Evolutionary conservation across 495 filamentous ascomycete species (phyloP).

Genomic region (Tuber brumale): DNA sequence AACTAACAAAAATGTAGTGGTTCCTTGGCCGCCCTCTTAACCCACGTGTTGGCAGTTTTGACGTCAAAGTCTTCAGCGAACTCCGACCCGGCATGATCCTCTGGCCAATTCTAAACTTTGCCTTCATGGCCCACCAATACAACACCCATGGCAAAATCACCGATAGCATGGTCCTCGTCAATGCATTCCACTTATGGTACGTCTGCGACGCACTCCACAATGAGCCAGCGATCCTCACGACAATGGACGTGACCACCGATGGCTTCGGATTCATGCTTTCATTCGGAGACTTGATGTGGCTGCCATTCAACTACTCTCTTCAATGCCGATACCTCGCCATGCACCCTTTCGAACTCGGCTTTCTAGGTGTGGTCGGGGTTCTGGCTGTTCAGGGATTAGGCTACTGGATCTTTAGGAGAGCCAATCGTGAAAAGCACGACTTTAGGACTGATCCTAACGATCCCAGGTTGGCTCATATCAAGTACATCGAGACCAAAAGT

Average conservation of each 20-base stretch:
- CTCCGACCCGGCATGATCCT: conserved; percentile 83
- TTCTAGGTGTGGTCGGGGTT: conserved; percentile 55
- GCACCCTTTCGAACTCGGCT: conserved; percentile 71
- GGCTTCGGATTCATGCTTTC: conserved; percentile 97
- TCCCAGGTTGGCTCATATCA: conserved; percentile 69
- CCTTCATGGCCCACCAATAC: conserved; percentile 84
- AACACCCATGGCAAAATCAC: conserved; percentile 72
- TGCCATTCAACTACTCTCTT: conserved; percentile 81
- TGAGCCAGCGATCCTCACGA: conserved; percentile 87
- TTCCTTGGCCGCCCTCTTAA: conserved; percentile 97
- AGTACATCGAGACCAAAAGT: conserved; percentile 76
- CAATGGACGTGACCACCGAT: conserved; percentile 91
- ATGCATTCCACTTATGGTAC: conserved; percentile 72
- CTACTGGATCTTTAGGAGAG: conserved; percentile 82
- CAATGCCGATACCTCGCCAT: conserved; percentile 83
- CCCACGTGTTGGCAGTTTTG: conserved; percentile 76
- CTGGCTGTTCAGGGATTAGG: conserved; percentile 60
- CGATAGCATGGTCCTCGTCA: conserved; percentile 79
- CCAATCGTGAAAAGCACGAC: conserved; percentile 89
- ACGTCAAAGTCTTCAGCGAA: conserved; percentile 88
- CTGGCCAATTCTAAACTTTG: conserved; percentile 80
- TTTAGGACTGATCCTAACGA: conserved; percentile 87
- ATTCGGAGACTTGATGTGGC: conserved; percentile 90
- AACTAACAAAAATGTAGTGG: conserved; percentile 47
- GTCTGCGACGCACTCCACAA: conserved; percentile 81